Conservation (phyloP, 441 rosid genomes). For the Populus hybrid region DNA sequence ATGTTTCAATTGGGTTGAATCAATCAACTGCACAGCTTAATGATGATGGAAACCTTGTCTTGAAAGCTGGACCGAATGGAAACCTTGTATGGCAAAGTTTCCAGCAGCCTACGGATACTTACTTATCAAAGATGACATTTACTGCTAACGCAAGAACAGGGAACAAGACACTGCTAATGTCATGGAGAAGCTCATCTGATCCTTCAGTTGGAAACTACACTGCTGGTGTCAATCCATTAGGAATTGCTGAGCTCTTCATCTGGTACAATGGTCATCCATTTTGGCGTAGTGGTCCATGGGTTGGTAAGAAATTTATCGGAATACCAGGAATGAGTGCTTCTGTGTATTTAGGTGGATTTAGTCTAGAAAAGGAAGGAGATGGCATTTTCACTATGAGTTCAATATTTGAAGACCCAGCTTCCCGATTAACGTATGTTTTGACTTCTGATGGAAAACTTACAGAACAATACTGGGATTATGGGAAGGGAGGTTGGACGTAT, state of each 20-base stretch:
- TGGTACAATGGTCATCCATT: neutral
- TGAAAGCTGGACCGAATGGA: slow-evolving; percentile 13
- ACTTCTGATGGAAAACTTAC: slow-evolving; percentile 19
- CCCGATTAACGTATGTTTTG: slow-evolving; percentile 10
- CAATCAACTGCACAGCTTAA: slow-evolving; percentile 23
- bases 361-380: slow-evolving; percentile 15
- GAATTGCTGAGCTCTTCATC: neutral
- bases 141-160: neutral
- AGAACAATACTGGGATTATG: neutral
- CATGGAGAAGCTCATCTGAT: slow-evolving; percentile 28
- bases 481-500: slow-evolving; percentile 9
- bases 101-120: slow-evolving; percentile 6
- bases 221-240: neutral
- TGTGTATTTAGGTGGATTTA: slow-evolving; percentile 14
- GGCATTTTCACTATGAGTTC: slow-evolving; percentile 17
- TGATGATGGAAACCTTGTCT: slow-evolving; percentile 42
- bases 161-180: neutral
- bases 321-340: neutral
- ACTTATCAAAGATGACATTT: neutral
- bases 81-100: neutral
- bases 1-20: slow-evolving; percentile 3
- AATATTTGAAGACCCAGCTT: neutral
- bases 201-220: slow-evolving; percentile 22
- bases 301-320: neutral
- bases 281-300: neutral